Conservation (phyloP, 1,284 basidiomycete genomes). For the Apiotrichum sp. region DNA sequence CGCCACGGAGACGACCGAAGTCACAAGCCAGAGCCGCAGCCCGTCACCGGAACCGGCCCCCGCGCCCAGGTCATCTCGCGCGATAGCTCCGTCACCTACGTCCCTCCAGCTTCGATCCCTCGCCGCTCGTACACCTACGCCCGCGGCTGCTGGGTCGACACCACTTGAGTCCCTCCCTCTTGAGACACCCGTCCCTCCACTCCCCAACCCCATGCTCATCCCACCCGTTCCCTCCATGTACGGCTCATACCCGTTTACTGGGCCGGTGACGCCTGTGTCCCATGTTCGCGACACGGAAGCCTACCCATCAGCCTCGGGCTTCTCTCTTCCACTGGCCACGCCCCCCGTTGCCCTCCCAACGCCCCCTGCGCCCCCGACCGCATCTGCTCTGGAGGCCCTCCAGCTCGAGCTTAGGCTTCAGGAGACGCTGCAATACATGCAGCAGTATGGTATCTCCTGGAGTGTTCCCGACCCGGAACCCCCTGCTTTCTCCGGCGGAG, state of each 20-base stretch:
- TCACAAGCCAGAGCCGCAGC: neutral
- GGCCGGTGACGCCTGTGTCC: neutral
- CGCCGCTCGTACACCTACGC: too few relatives aligned
- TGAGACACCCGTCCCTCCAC: too few relatives aligned
- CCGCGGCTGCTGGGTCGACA: too few relatives aligned
- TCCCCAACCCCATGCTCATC: too few relatives aligned
- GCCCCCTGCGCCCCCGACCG: neutral
- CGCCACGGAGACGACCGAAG: neutral
- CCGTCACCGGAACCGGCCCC: neutral
- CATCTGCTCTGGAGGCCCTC: neutral
- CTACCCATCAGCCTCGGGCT: neutral
- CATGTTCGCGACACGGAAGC: neutral
- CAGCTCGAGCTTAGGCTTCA: neutral
- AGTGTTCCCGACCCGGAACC: neutral
- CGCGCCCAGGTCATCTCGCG: too few relatives aligned
- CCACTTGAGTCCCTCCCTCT: too few relatives aligned
- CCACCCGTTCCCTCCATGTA: too few relatives aligned
- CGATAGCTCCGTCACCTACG: too few relatives aligned
- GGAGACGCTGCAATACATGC: neutral
- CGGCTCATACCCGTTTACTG: too few relatives aligned
- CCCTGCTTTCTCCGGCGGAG: constrained; percentile 5
- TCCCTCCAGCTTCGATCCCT: too few relatives aligned
- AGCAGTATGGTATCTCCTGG: neutral
- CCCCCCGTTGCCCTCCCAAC: neutral
- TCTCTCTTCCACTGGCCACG: neutral